Evolutionary conservation across 352 stramenopile genomes (phyloP), one percentile per base, ranked within the genome.

Genomic region (Chrysophaeum taylorii): DNA sequence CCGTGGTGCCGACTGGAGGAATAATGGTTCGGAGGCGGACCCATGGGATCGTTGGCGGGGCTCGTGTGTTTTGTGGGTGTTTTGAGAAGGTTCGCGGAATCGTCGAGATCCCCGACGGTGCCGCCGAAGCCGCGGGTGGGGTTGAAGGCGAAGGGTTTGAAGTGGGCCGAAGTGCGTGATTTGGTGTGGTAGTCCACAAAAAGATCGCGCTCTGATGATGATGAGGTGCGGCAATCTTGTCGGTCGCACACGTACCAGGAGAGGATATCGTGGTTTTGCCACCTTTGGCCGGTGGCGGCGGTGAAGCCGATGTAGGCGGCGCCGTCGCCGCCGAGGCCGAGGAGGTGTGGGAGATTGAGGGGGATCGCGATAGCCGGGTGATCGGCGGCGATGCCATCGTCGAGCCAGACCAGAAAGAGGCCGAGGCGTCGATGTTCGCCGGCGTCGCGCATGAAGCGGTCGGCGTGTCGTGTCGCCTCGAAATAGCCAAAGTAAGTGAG

Each of bases 211-310:
- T 18, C 9, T 21, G 39, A 45, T 21, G 39, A 45, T 45, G 12
- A 45, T 18, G 23, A 63, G 18, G 21, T 36, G 5, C 70, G 35
- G 62, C 71, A 79, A 36, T 39, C 53, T 53, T 64, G 62, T 25
- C 66, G 64, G 64, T 84, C 87, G 81, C 89, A 95, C 73, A 92
- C 95, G 69, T 92, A 89, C 88, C 90, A 95, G 9, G 83, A 86
- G 41, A 94, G 81, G 0, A 95, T 79, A 73, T 94, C 89, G 68
- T 95, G 88, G 73, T 92, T 93, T 53, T 94, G 84, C 88, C 88
- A 96, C 29, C 83, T 84, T 16, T 76, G 78, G 50, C 88, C 88
- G 0, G 90, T 95, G 15, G 87, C 91, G 12, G 84, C 84, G 14
- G 89, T 94, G 71, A 95, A 95, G 23, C 89, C 90, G 69, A 92